Evolutionary conservation across 768 basidiomycete genomes (phyloP).

Genomic region (Xanthoconium purpureum): DNA sequence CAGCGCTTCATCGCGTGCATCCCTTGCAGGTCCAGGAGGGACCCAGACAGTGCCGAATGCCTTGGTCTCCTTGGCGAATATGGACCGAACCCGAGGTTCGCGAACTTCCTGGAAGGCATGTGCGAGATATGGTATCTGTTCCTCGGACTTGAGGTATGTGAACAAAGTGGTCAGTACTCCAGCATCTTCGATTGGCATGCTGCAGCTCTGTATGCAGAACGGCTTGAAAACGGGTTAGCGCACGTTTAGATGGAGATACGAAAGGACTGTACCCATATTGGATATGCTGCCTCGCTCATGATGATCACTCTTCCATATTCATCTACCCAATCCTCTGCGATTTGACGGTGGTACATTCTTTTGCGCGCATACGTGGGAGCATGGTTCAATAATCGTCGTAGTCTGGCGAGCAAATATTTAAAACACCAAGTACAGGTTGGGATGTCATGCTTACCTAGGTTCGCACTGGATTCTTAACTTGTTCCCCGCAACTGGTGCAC

Average conservation of each 20-base stretch:
- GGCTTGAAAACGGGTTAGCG: conserved; percentile 37
- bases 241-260: not conserved
- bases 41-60: conserved; percentile 43
- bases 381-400: conserved; percentile 37
- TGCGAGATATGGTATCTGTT: conserved; percentile 50
- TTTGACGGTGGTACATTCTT: conserved; percentile 34
- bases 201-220: conserved; percentile 39
- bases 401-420: conserved; percentile 26
- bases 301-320: conserved; percentile 49
- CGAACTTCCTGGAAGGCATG: conserved; percentile 61
- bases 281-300: conserved; percentile 61
- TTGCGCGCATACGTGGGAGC: conserved; percentile 39
- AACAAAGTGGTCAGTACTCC: conserved; percentile 34
- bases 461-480: conserved; percentile 37
- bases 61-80: conserved; percentile 43
- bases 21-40: conserved; percentile 45
- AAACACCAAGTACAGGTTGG: not conserved
- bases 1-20: conserved; percentile 42
- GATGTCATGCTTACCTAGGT: conserved; percentile 33
- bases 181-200: conserved; percentile 35
- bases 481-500: conserved; percentile 31
- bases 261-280: conserved; percentile 42
- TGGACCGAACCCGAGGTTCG: conserved; percentile 43
- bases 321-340: conserved; percentile 52
- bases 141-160: conserved; percentile 43